Evolutionary conservation across 495 filamentous ascomycete genomes (phyloP).

Genomic region (Penicillium goetzii): DNA sequence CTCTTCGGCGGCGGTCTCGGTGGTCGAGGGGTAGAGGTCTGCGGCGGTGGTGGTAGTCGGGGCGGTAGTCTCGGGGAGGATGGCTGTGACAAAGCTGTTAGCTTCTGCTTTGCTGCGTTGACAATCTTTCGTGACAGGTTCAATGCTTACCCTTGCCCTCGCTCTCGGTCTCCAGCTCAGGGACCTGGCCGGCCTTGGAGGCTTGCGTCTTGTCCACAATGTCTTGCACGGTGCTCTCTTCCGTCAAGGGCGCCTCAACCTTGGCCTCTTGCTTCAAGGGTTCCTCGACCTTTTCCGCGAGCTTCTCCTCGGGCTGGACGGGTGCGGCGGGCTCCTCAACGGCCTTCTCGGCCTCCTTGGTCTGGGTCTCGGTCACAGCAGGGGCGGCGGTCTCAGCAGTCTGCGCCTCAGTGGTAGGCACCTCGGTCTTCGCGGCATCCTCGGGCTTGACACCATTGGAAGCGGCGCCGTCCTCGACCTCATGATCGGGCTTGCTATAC

Average conservation of each 20-base stretch:
- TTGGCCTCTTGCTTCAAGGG: constrained; percentile 23
- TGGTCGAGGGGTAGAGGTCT: constrained; percentile 31
- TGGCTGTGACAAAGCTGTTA: constrained; percentile 15
- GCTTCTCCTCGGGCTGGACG: background rate
- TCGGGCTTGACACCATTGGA: constrained; percentile 39
- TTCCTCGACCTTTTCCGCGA: constrained; percentile 3
- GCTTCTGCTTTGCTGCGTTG: background rate
- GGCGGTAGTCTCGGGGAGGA: constrained; percentile 27
- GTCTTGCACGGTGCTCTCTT: constrained; percentile 26
- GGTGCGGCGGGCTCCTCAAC: constrained; percentile 23
- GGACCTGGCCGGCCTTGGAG: constrained; percentile 29
- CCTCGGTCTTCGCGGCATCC: constrained; percentile 28
- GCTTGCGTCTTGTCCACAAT: constrained; percentile 37
- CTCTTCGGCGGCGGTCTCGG: constrained; percentile 27
- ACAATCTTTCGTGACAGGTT: background rate
- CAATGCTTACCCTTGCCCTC: constrained; percentile 26
- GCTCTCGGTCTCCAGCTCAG: constrained; percentile 22
- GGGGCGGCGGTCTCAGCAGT: constrained; percentile 28
- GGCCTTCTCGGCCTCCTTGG: constrained; percentile 23
- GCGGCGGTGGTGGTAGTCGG: constrained; percentile 28
- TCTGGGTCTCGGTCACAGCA: constrained; percentile 23
- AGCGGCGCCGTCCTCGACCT: constrained; percentile 46
- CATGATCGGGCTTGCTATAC: constrained; percentile 38
- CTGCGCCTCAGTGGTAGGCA: constrained; percentile 30
- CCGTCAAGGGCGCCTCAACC: constrained; percentile 30